Percentiles rank a stretch among this genome's conserved stretches.
phyloP scores from a whole-genome alignment of 2,329 filamentous ascomycete species.

The Thielaviopsis ethacetica region DNA sequence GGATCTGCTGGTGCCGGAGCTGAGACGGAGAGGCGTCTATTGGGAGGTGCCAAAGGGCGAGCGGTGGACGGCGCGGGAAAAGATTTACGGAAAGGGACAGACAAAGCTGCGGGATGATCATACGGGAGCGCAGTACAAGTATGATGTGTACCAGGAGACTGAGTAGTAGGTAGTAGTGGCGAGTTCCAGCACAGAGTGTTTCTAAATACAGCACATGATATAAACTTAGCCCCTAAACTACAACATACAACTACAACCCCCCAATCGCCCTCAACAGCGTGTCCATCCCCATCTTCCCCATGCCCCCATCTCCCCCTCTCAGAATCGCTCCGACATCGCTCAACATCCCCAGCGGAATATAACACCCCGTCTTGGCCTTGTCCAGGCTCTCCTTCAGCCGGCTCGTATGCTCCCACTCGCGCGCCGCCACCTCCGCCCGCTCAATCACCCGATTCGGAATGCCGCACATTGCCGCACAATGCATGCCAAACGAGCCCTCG shows the following conservation, averaged over 20 bases:
- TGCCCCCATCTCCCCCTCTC: constrained; percentile 37
- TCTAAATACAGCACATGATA: too few relatives aligned
- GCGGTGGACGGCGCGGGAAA: constrained; percentile 38
- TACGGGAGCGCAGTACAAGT: constrained; percentile 41
- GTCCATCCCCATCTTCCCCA: constrained; percentile 36
- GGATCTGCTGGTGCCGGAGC: constrained; percentile 18
- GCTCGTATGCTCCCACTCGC: constrained; percentile 89
- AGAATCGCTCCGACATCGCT: constrained; percentile 76
- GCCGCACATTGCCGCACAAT: constrained; percentile 96
- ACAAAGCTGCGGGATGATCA: constrained; percentile 40
- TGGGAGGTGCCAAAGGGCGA: constrained; percentile 19
- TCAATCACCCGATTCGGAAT: constrained; percentile 73
- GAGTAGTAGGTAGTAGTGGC: too few relatives aligned
- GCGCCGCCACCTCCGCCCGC: constrained; percentile 72
- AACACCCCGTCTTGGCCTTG: constrained; percentile 59
- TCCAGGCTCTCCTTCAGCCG: constrained; percentile 78
- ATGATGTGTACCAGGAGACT: constrained; percentile 44
- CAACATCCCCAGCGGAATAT: constrained; percentile 69
- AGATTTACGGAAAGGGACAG: constrained; percentile 45
- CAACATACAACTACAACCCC: constrained; percentile 36
- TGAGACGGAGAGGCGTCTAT: constrained; percentile 18
- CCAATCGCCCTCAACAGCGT: constrained; percentile 46
- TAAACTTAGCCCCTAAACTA: too few relatives aligned
- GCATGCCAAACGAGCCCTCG: constrained; percentile 96
- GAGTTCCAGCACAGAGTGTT: too few relatives aligned